Percentiles rank a stretch among this genome's conserved stretches.
Conservation (phyloP, 2,329 filamentous ascomycete species). For the Verticillium albo-atrum region DNA sequence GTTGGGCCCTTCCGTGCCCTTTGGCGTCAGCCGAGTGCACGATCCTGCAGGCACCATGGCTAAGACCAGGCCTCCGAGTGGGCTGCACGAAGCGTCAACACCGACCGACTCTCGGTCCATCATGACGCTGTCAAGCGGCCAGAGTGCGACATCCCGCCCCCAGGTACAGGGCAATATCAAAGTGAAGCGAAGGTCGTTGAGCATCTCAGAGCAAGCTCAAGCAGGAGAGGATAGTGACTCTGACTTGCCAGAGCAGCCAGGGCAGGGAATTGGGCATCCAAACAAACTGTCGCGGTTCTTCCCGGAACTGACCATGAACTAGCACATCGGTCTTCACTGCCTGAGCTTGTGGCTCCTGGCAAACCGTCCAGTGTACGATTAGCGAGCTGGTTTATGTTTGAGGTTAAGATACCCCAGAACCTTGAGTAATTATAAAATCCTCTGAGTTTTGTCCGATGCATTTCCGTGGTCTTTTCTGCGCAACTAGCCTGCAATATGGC, state of each 20-base stretch:
- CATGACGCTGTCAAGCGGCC: constrained; percentile 8
- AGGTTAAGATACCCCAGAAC: neutral
- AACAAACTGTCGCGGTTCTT: constrained; percentile 14
- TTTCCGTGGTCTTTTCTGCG: no score
- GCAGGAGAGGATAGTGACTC: constrained; percentile 8
- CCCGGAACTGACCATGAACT: constrained; percentile 13
- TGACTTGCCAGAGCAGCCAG: constrained; percentile 8
- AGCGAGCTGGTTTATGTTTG: neutral
- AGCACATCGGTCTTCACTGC: neutral
- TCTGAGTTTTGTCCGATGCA: no score
- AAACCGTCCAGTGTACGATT: neutral
- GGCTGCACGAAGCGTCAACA: constrained; percentile 8
- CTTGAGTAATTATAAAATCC: no score
- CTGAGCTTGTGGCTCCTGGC: neutral
- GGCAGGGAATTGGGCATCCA: constrained; percentile 11
- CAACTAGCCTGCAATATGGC: no score
- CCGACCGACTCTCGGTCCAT: constrained; percentile 7
- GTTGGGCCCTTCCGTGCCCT: constrained; percentile 10
- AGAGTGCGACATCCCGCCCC: constrained; percentile 3
- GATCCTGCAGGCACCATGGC: neutral
- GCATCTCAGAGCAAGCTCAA: constrained; percentile 7
- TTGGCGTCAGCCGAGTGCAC: constrained; percentile 8
- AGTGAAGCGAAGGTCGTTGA: constrained; percentile 7
- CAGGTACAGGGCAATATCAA: constrained; percentile 13
- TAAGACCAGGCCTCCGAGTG: constrained; percentile 8